phyloP scores from a whole-genome alignment of 176 grass and related monocot genomes.

The Triticum turgidum region DNA sequence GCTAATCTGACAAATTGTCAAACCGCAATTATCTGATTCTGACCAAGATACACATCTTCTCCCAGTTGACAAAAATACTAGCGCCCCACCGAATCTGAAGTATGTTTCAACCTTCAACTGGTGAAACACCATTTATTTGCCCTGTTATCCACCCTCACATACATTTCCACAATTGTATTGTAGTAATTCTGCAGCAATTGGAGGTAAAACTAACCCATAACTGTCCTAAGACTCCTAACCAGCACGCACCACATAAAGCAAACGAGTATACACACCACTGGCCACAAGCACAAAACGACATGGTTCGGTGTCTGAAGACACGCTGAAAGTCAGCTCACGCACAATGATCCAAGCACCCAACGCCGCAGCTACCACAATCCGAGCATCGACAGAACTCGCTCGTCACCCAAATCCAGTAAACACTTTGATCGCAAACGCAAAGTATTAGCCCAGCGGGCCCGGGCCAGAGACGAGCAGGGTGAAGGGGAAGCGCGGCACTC shows the following conservation, averaged over 20 bases:
- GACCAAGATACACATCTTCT: conserved; percentile 9
- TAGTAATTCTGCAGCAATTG: conserved; percentile 27
- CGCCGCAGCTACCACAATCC: neutral
- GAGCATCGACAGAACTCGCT: neutral
- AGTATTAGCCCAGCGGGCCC: neutral
- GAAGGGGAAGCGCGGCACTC: conserved; percentile 4
- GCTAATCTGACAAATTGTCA: conserved; percentile 1
- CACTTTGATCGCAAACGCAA: neutral
- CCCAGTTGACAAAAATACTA: conserved; percentile 16
- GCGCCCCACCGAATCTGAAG: neutral
- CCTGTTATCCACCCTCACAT: conserved; percentile 1
- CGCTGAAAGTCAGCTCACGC: neutral
- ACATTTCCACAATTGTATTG: neutral
- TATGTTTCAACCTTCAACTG: conserved; percentile 41
- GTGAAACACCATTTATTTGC: conserved; percentile 17
- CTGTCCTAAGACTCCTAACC: conserved; percentile 16
- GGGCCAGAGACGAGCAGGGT: neutral
- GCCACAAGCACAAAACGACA: neutral
- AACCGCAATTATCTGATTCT: conserved; percentile 7
- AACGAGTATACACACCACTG: conserved; percentile 12
- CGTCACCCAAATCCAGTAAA: conserved; percentile 1
- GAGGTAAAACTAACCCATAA: conserved; percentile 16
- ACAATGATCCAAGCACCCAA: conserved; percentile 3
- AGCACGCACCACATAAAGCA: conserved; percentile 27
- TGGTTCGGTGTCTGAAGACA: neutral